These are phyloP conservation scores for Globisporangium mamillatum DNA, from an alignment of 352 stramenopile genomes.

Conservation along the genomic window DNA sequence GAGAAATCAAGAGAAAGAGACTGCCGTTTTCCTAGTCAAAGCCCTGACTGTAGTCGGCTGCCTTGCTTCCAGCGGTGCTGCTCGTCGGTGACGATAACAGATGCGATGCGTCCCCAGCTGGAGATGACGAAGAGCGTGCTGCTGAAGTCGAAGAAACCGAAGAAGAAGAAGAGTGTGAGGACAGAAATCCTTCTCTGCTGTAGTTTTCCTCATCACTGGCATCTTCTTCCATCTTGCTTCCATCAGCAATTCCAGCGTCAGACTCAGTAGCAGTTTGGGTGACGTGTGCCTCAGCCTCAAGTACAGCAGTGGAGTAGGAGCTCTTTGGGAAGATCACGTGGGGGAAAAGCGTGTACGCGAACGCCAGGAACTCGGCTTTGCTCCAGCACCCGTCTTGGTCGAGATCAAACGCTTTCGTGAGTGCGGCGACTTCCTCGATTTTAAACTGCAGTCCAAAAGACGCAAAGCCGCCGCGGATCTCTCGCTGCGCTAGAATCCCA, in stretches of 20 bases:
- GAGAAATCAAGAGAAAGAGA: not conserved
- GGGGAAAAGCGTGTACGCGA: constrained; percentile 42
- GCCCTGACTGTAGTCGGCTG: constrained; percentile 54
- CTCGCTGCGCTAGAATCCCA: constrained; percentile 46
- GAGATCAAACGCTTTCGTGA: constrained; percentile 56
- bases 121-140: constrained; percentile 9
- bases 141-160: constrained; percentile 2
- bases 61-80: not conserved
- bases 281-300: not conserved
- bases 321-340: not conserved
- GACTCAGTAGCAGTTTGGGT: not conserved
- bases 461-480: constrained; percentile 48
- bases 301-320: not conserved
- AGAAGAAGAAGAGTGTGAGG: constrained; percentile 15
- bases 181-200: constrained; percentile 21
- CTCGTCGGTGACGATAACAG: not conserved
- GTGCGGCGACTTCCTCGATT: constrained; percentile 32
- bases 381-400: constrained; percentile 57
- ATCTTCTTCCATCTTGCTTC: not conserved
- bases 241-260: not conserved
- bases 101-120: not conserved
- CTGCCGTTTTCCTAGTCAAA: constrained; percentile 35
- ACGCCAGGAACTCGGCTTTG: constrained; percentile 42
- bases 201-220: constrained; percentile 16
- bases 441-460: constrained; percentile 39